Evolutionary conservation across 176 grass and related monocot genomes (phyloP).

Genomic region (Aegilops longissima): DNA sequence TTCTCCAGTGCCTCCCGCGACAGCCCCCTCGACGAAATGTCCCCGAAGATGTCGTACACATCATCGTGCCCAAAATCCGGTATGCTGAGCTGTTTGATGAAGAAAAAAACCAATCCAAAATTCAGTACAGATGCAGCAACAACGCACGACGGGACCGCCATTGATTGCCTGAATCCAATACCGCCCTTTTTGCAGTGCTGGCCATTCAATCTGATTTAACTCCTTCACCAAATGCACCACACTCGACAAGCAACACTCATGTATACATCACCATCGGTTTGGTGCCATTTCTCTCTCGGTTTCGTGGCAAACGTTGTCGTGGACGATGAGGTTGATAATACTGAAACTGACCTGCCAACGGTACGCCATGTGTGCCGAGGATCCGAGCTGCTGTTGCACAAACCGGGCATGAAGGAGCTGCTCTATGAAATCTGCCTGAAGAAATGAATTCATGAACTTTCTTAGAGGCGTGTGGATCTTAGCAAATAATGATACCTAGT

Average conservation of each 20-base stretch:
- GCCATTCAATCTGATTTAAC: conserved; percentile 10
- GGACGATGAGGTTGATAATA: neutral
- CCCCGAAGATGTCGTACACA: conserved; percentile 76
- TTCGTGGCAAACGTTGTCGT: neutral
- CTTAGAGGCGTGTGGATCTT: neutral
- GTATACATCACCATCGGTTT: neutral
- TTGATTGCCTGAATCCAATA: neutral
- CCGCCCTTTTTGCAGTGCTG: neutral
- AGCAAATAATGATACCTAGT: too few species aligned
- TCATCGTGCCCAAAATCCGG: conserved; percentile 62
- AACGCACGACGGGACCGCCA: neutral
- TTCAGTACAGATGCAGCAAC: conserved; percentile 14
- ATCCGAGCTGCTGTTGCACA: conserved; percentile 55
- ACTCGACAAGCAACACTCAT: neutral
- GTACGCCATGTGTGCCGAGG: conserved; percentile 42
- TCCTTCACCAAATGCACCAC: neutral
- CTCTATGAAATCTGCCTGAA: conserved; percentile 87
- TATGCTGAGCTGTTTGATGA: conserved; percentile 37
- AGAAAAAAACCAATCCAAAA: neutral
- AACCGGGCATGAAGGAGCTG: conserved; percentile 71
- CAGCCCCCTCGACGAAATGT: conserved; percentile 56
- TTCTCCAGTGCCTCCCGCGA: conserved; percentile 64
- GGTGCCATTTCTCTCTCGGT: neutral
- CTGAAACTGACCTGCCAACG: conserved; percentile 65
- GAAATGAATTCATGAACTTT: conserved; percentile 13